Percentiles rank a stretch among this genome's conserved stretches.
phyloP scores from a whole-genome alignment of 129 eudicot genomes.

The Pittosporum tobira region DNA sequence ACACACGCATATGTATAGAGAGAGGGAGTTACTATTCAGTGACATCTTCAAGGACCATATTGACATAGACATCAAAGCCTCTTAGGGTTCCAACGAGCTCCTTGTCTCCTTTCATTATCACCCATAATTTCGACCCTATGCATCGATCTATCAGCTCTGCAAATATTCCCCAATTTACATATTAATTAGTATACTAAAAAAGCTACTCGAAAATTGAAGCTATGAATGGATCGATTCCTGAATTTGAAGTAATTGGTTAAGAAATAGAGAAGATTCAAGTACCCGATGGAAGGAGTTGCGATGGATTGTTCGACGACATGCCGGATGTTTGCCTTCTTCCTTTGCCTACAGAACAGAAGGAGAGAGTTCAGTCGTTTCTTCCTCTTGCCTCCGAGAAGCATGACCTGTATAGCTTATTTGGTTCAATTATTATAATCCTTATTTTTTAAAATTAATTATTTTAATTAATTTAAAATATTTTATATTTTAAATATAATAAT shows the following conservation, averaged over 20 bases:
- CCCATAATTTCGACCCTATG: conserved; percentile 43
- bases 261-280: neutral
- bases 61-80: conserved; percentile 44
- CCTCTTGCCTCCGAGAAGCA: no score
- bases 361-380: no score
- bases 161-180: neutral
- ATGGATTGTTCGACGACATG: conserved; percentile 28
- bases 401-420: no score
- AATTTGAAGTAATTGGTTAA: neutral
- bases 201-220: neutral
- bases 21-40: conserved; percentile 29
- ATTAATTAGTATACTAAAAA: neutral
- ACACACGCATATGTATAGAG: neutral
- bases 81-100: conserved; percentile 42
- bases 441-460: no score
- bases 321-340: neutral
- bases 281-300: conserved; percentile 38
- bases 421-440: no score
- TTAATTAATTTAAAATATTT: no score
- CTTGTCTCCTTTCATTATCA: conserved; percentile 50
- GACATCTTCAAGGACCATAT: conserved; percentile 46
- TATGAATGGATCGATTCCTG: no score
- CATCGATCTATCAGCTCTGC: conserved; percentile 44
- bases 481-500: no score
- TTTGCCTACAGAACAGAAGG: neutral